Evolutionary conservation across 495 filamentous ascomycete genomes (phyloP), one percentile per base, ranked within the genome.

Genomic region (Entonaema liquescens): DNA sequence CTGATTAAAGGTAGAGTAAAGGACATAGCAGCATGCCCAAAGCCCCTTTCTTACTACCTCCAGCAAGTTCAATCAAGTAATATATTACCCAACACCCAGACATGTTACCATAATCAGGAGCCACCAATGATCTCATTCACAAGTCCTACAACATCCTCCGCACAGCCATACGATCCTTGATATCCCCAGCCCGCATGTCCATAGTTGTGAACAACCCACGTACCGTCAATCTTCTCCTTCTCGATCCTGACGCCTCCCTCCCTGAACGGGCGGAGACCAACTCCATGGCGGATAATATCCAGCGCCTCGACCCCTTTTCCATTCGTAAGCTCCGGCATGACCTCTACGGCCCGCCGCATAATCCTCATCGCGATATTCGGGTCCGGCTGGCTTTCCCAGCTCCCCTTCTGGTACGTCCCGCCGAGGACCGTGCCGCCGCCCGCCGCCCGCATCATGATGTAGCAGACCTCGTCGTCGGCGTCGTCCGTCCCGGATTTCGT

Each of bases 141-240:
- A 76, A 98, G 78, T 71, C 84, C 84, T 26, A 91, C 86, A 0
- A 89, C 91, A 52, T 85, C 83, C 70, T 89, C 80, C 0, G 94
- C 89, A 80, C 92, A 94, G 1, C 95, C 95, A 79, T 92, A 99
- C 17, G 89, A 92, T 25, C 89, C 87, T 78, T 99, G 95, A 74
- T 97, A 93, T 61, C 90, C 95, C 83, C 93, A 97, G 0, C 95
- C 95, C 0, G 92, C 94, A 82, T 97, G 95, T 9, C 96, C 96
- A 77, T 99, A 99, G 71, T 97, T 95, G 77, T 99, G 95, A 67
- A 99, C 93, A 9, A 97, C 88, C 81, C 86, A 88, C 0, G 87
- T 83, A 28, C 74, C 84, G n/a, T 85, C 90, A 21, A 94, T 86
- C 68, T 83, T 84, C 78, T 98, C 94, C 77, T 87, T 92, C 80